Base-by-base conservation (phyloP, 1,139 yeast species). In the Maudiozyma humilis region DNA sequence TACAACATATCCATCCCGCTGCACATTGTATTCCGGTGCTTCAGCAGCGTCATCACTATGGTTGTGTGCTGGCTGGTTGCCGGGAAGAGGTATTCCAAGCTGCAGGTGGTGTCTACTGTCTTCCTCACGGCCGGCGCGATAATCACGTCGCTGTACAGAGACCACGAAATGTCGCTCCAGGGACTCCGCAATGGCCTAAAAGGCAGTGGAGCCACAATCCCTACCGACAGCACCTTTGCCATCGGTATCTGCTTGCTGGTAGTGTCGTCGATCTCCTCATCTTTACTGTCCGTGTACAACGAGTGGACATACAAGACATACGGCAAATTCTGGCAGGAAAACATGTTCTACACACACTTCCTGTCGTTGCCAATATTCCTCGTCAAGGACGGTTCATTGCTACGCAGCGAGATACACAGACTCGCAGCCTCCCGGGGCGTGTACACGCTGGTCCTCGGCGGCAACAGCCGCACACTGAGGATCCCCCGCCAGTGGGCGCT, bases 1-100 rank as follows among this genome's bases (percentile, higher is more conserved):
- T 79, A 67, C 57, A 70, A 77, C 36, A 69, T 83, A 20, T 73
- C 83, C 2, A 73, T 83, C 27, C 88, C 89, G 0, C 65, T 80
- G 30, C 87, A 82, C 55, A 81, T 82, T 30, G 74, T 82, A 5
- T 71, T 82, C 52, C 63, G 89, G 46, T 79, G 87, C 7, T 74
- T 82, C 4, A 79, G 85, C 1, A 75, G 85, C 0, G 76, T 78
- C 7, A 64, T 78, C 16, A 78, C 85, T 0, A 73, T 83, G 79
- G 34, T 72, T 0, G 65, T 79, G 12, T 87, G 89, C 2, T 69
- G 64, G 48, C 41, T 68, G 2, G 56, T 75, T 32, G 70, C 68
- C 40, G 61, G 72, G 2, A 78, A 73, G 52, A 59, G 59, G 23
- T 81, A 79, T 57, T 62, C 68, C n/a, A 31, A 35, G 1, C 48